Conservation (phyloP, 2,329 filamentous ascomycete species). For the Fusarium sp. region DNA sequence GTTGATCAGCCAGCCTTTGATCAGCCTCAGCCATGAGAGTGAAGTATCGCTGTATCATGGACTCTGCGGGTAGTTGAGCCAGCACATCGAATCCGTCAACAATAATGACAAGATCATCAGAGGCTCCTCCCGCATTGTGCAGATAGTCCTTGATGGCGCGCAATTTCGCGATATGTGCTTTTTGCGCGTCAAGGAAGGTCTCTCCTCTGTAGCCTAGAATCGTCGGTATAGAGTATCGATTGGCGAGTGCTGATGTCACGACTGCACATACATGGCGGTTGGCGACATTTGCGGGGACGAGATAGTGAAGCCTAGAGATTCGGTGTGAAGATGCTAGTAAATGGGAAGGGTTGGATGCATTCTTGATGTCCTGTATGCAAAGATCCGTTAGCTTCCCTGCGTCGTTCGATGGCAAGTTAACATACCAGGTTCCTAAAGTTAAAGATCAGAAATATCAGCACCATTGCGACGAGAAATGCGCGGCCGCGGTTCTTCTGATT, state of each 20-base stretch:
- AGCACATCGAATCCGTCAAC: slow-evolving; percentile 41
- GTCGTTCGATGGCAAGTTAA: fast-evolving
- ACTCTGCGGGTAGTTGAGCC: slow-evolving; percentile 38
- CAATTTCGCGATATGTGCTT: slow-evolving; percentile 37
- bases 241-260: slow-evolving; percentile 32
- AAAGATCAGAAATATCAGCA: slow-evolving; percentile 4
- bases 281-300: slow-evolving; percentile 29
- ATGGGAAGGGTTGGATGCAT: neutral
- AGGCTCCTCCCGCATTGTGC: neutral
- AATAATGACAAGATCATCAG: slow-evolving; percentile 38
- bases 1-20: slow-evolving; percentile 32
- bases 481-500: slow-evolving; percentile 4
- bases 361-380: neutral
- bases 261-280: slow-evolving; percentile 31
- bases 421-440: slow-evolving; percentile 8
- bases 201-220: slow-evolving; percentile 37
- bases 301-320: slow-evolving; percentile 33
- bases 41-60: slow-evolving; percentile 40
- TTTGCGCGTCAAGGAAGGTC: slow-evolving; percentile 22
- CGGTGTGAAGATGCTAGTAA: neutral
- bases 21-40: slow-evolving; percentile 17
- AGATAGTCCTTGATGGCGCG: slow-evolving; percentile 31
- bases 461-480: neutral
- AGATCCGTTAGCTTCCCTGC: neutral
- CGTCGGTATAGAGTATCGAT: slow-evolving; percentile 37